Evolutionary conservation across 345 rosid species (phyloP).

Genomic region (Moricandia arvensis): DNA sequence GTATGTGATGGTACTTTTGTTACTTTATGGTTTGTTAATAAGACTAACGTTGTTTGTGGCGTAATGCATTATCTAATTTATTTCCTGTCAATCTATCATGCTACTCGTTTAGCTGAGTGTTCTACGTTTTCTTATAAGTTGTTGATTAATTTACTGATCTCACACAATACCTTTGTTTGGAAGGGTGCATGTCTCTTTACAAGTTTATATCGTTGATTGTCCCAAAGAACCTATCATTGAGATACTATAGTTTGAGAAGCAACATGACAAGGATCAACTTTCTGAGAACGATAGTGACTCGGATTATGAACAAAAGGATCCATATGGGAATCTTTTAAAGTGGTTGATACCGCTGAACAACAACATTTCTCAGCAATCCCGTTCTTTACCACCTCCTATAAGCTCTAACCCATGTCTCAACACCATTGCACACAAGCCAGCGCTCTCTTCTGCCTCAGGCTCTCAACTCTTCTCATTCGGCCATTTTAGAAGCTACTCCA

Average conservation of each 20-base stretch:
- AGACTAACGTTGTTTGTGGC: too few species aligned
- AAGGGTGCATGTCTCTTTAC: conserved; percentile 95
- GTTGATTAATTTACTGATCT: conserved; percentile 42
- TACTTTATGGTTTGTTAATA: background rate
- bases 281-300: conserved; percentile 33
- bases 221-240: conserved; percentile 86
- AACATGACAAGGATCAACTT: conserved; percentile 38
- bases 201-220: conserved; percentile 74
- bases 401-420: conserved; percentile 57
- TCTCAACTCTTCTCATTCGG: conserved; percentile 86
- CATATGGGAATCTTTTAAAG: conserved; percentile 72
- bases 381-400: conserved; percentile 52
- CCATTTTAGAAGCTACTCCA: conserved; percentile 93
- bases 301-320: conserved; percentile 50
- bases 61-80: too few species aligned
- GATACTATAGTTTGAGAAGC: conserved; percentile 95
- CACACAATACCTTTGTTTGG: conserved; percentile 66
- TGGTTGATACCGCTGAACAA: conserved; percentile 95
- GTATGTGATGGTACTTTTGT: conserved; percentile 53
- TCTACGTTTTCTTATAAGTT: background rate
- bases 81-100: too few species aligned
- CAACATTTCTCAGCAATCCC: conserved; percentile 53
- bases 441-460: conserved; percentile 60
- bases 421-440: conserved; percentile 53
- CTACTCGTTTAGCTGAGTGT: too few species aligned